A percentile compares a stretch with the other conserved stretches of the same genome.
phyloP scores from a whole-genome alignment of 768 basidiomycete species.

The Candolleomyces efflorescens region DNA sequence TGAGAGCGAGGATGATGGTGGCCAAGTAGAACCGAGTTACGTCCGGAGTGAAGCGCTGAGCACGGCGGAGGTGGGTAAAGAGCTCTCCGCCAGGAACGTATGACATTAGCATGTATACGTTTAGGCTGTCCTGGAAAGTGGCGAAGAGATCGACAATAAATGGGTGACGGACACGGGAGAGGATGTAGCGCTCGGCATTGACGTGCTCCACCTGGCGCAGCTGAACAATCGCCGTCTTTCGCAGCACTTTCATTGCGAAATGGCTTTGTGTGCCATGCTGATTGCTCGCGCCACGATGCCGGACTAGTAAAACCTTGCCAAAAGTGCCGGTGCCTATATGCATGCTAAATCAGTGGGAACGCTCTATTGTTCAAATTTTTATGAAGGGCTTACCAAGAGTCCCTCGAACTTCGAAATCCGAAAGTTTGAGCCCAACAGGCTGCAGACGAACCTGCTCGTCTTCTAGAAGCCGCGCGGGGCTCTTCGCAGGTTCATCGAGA shows the following conservation, averaged over 20 bases:
- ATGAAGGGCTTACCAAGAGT: constrained; percentile 27
- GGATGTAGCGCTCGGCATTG: constrained; percentile 92
- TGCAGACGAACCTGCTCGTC: constrained; percentile 66
- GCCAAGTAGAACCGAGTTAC: constrained; percentile 98
- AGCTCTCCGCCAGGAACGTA: constrained; percentile 97
- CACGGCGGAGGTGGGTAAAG: constrained; percentile 93
- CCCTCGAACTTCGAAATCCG: constrained; percentile 79
- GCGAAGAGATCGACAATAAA: constrained; percentile 97
- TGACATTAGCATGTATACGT: constrained; percentile 97
- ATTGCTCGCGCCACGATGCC: constrained; percentile 51
- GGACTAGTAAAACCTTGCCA: constrained; percentile 87
- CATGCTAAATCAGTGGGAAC: constrained; percentile 3
- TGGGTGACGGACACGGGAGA: constrained; percentile 87
- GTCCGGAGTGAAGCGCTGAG: constrained; percentile 92
- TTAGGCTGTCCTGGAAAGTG: constrained; percentile 92
- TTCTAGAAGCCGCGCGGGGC: constrained; percentile 57
- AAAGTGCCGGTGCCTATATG: constrained; percentile 90
- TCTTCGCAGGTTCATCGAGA: constrained; percentile 17
- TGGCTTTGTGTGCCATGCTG: constrained; percentile 50
- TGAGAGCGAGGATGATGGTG: constrained; percentile 91
- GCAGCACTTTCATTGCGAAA: constrained; percentile 88
- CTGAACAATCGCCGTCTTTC: constrained; percentile 80
- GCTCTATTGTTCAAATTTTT: not conserved
- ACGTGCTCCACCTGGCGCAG: constrained; percentile 98
- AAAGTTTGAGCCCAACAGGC: constrained; percentile 56